Conservation (phyloP, 805 yeast species). For the Isabelozyma heimii region DNA sequence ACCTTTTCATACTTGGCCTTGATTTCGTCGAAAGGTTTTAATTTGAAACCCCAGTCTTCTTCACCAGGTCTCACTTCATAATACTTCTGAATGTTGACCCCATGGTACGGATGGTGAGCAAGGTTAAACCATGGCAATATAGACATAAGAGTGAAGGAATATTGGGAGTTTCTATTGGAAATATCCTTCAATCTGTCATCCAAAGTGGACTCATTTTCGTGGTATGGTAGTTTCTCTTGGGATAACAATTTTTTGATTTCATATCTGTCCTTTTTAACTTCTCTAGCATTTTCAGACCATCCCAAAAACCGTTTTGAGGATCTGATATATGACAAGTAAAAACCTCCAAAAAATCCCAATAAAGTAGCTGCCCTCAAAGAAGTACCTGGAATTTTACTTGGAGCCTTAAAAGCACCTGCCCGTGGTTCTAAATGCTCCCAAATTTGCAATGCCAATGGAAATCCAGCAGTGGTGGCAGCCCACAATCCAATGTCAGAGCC, state of each 20-base stretch:
- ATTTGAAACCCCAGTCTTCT: constrained; percentile 53
- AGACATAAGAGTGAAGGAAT: constrained; percentile 57
- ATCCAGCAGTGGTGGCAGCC: constrained; percentile 41
- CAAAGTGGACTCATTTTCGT: constrained; percentile 51
- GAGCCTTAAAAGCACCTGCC: constrained; percentile 40
- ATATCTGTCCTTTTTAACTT: constrained; percentile 68
- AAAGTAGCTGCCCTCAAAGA: constrained; percentile 58
- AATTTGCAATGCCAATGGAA: constrained; percentile 38
- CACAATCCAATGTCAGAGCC: constrained; percentile 57
- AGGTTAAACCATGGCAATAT: constrained; percentile 81
- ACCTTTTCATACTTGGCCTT: constrained; percentile 29
- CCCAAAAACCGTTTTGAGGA: constrained; percentile 78
- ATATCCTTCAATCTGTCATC: constrained; percentile 69
- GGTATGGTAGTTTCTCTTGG: constrained; percentile 65
- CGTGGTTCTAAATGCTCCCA: constrained; percentile 45
- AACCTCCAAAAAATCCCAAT: constrained; percentile 72
- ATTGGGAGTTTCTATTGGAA: constrained; percentile 75
- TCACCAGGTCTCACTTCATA: constrained; percentile 57
- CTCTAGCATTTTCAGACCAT: constrained; percentile 66
- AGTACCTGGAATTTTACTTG: constrained; percentile 52
- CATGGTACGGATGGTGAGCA: constrained; percentile 79
- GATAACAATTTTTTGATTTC: constrained; percentile 68
- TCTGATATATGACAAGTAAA: constrained; percentile 63
- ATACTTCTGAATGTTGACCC: constrained; percentile 64
- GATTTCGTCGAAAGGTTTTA: constrained; percentile 52